phyloP scores from a whole-genome alignment of 1,139 yeast species.

The Suhomyces ambrosiae region DNA sequence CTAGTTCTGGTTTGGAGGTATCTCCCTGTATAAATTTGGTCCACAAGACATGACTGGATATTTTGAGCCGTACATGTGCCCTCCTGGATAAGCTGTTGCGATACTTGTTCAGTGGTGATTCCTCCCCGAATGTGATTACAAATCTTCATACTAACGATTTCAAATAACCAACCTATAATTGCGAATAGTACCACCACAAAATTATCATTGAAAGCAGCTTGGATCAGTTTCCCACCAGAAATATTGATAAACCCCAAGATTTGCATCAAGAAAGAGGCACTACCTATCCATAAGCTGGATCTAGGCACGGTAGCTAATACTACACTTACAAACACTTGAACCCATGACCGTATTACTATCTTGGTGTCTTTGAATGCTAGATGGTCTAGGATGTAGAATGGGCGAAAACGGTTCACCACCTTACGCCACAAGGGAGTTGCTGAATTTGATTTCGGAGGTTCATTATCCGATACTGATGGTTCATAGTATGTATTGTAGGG shows the following conservation, averaged over 20 bases:
- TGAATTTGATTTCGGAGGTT: neutral
- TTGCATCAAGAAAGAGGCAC: conserved; percentile 31
- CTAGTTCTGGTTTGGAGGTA: conserved; percentile 30
- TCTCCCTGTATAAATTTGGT: conserved; percentile 31
- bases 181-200: conserved; percentile 21
- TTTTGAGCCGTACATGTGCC: conserved; percentile 31
- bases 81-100: conserved; percentile 23
- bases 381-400: conserved; percentile 32
- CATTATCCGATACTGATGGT: neutral
- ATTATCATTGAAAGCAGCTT: conserved; percentile 21
- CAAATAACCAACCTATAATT: conserved; percentile 28
- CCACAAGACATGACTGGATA: conserved; percentile 23
- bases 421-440: conserved; percentile 18
- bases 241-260: conserved; percentile 31
- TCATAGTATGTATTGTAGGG: conserved; percentile 3
- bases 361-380: conserved; percentile 30
- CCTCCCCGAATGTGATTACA: conserved; percentile 29
- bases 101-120: conserved; percentile 24
- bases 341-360: conserved; percentile 30
- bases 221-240: conserved; percentile 33
- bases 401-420: conserved; percentile 18
- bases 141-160: conserved; percentile 30
- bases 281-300: conserved; percentile 33
- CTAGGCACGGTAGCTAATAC: conserved; percentile 29
- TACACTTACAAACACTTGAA: conserved; percentile 31